Evolutionary conservation across 2,329 filamentous ascomycete genomes (phyloP), one percentile per base, ranked within the genome.

Genomic region (Myotisia sp.): DNA sequence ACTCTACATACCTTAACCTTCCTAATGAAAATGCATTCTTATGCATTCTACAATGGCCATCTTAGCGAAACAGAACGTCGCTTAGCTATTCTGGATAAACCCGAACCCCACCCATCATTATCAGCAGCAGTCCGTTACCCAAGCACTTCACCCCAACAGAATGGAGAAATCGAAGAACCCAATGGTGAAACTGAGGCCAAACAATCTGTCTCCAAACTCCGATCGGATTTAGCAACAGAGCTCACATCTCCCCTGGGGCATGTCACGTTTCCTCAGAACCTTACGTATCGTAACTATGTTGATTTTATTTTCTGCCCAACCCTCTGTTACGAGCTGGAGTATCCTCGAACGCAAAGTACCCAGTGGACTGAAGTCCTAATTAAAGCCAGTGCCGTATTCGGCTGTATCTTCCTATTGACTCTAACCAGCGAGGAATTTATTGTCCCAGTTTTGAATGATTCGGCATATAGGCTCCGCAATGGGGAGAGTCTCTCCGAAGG

Each of bases 1-100:
- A 79, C 86, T 7, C 66, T 98, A 21, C 90, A 98, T 58, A 79
- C 85, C 27, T 74, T 98, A 59, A 79, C 83, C 5, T 68, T 98
- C 13, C 74, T 94, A 33, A 98, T 98, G 90, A 98, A 98, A 66
- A 90, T 95, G 75, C 90, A 98, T 56, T 94, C 86, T 4, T 98
- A 93, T 52, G 81, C 84, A 16, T 98, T 95, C 57, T 98, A 98
- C 64, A 95, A 94, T 49, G 90, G 90, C 7, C 90, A 98, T 56
- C 67, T 98, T 10, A 82, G 79, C 45, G 83, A 90, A 55, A 92
- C 84, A 0, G 74, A 92, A 55, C 76, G 79, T 51, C 77, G 84
- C 7, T 67, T 98, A 8, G 73, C 71, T 37, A 74, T 74, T 26
- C 75, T 98, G 21, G 90, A 98, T 55, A 84, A 85, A 2, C 69